Evolutionary conservation across 257 asterid genomes (phyloP).

Genomic region (Marsdenia floribunda): DNA sequence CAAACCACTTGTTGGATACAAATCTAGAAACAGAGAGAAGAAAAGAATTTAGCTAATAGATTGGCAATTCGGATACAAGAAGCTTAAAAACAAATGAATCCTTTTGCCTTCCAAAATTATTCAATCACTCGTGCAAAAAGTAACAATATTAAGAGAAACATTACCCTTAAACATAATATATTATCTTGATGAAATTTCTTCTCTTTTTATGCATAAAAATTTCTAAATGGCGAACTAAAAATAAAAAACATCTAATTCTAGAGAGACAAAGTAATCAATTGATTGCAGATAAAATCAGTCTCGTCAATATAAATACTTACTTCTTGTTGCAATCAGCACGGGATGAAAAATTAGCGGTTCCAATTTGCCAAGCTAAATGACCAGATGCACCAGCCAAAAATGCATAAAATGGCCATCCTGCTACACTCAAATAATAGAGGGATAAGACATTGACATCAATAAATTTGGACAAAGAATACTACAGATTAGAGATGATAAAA

Average conservation of each 20-base stretch:
- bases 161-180: not conserved
- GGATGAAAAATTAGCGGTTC: constrained; percentile 63
- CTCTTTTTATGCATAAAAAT: not conserved
- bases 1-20: constrained; percentile 91
- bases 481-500: not conserved
- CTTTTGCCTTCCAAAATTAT: not conserved
- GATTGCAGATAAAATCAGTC: not conserved
- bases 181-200: not conserved
- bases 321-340: constrained; percentile 84
- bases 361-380: constrained; percentile 87
- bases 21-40: constrained; percentile 38
- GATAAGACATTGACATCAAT: not conserved
- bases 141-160: not conserved
- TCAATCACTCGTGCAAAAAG: not conserved
- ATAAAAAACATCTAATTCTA: not conserved
- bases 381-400: constrained; percentile 59
- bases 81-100: not conserved
- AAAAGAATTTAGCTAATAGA: not conserved
- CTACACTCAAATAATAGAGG: constrained; percentile 18
- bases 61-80: not conserved
- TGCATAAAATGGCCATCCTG: constrained; percentile 74
- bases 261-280: not conserved
- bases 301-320: constrained; percentile 29
- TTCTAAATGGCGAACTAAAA: too few species aligned
- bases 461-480: not conserved